phyloP scores from a whole-genome alignment of 176 grass and related monocot species.

The Elaeis guineensis region DNA sequence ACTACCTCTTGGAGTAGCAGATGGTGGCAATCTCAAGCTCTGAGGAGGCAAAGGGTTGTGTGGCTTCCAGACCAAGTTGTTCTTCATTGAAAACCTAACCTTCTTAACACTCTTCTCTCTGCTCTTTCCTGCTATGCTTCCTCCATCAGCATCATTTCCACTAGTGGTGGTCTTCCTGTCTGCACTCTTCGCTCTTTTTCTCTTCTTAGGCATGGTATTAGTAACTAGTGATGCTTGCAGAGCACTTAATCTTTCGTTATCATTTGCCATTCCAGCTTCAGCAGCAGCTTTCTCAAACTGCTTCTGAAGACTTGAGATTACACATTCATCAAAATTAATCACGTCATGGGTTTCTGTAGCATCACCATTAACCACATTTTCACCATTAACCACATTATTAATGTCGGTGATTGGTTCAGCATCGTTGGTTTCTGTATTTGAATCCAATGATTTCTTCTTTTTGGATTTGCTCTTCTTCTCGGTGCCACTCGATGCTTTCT shows the following conservation, averaged over 20 bases:
- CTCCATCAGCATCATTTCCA: constrained; percentile 15
- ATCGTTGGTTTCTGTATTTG: background rate
- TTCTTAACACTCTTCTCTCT: constrained; percentile 55
- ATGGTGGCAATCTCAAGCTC: constrained; percentile 77
- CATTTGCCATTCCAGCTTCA: constrained; percentile 66
- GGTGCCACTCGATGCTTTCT: background rate
- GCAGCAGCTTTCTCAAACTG: constrained; percentile 83
- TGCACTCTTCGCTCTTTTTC: constrained; percentile 43
- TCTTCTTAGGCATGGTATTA: constrained; percentile 51
- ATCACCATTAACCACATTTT: constrained; percentile 30
- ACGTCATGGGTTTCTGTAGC: constrained; percentile 29
- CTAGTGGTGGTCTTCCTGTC: constrained; percentile 20
- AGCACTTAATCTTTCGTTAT: constrained; percentile 12
- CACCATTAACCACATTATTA: constrained; percentile 12
- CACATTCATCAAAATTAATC: constrained; percentile 53
- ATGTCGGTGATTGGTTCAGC: background rate
- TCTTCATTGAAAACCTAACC: constrained; percentile 93
- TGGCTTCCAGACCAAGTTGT: constrained; percentile 92
- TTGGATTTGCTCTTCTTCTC: constrained; percentile 3
- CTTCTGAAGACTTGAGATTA: constrained; percentile 77
- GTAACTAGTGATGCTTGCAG: constrained; percentile 13
- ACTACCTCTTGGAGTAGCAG: constrained; percentile 82
- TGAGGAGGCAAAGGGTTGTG: constrained; percentile 71
- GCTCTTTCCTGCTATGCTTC: constrained; percentile 18
- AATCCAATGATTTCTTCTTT: constrained; percentile 5